Conservation (phyloP, 1,139 yeast genomes). For the Hyphopichia burtonii region DNA sequence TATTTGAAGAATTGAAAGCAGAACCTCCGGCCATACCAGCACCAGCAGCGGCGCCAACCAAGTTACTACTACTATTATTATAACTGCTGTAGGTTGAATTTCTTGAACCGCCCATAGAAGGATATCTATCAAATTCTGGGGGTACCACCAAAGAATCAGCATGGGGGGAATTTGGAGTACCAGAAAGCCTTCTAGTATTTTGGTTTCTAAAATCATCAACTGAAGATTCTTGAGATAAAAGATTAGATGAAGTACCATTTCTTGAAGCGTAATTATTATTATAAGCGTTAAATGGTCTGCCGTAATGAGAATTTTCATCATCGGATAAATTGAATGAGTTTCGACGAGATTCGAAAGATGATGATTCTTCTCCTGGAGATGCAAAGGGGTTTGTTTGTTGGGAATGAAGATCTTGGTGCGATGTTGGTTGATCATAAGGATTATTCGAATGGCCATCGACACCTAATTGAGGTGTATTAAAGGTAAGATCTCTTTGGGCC, state of each 20-base stretch:
- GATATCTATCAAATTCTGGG: conserved; percentile 47
- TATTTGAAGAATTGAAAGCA: not conserved
- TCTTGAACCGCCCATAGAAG: conserved; percentile 35
- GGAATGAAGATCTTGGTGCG: not conserved
- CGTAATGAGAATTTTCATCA: conserved; percentile 28
- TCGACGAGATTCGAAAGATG: conserved; percentile 25
- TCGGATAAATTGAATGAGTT: conserved; percentile 18
- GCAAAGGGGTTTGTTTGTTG: conserved; percentile 22
- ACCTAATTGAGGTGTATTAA: conserved; percentile 20
- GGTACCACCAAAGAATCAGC: conserved; percentile 17
- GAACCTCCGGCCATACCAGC: conserved; percentile 2
- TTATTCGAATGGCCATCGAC: not conserved
- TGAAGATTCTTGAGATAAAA: conserved; percentile 28
- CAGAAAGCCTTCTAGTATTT: not conserved
- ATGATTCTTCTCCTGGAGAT: conserved; percentile 22
- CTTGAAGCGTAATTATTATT: conserved; percentile 41
- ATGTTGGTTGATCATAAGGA: conserved; percentile 2
- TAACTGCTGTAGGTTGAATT: conserved; percentile 6
- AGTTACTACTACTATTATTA: conserved; percentile 1
- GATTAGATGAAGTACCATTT: conserved; percentile 43
- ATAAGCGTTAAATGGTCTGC: conserved; percentile 43
- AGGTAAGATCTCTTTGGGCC: conserved; percentile 39
- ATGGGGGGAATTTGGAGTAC: conserved; percentile 4
- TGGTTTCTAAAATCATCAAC: conserved; percentile 16
- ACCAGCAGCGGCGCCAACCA: not conserved